Base-by-base conservation (phyloP, 176 grass and related monocot genomes). In the Phragmites australis region DNA sequence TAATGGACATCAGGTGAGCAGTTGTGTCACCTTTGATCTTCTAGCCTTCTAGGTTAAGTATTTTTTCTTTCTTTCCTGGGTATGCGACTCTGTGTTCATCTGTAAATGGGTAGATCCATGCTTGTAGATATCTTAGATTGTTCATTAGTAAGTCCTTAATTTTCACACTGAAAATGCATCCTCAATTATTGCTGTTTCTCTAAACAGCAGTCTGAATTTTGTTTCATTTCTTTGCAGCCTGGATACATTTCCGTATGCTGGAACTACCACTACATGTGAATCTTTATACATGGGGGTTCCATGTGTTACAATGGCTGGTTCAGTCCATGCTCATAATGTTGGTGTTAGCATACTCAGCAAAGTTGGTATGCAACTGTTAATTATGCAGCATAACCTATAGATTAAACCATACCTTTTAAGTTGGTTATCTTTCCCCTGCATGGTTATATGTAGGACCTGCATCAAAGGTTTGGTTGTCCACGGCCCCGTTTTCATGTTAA, bases 271-370 rank as follows among this genome's bases (percentile, higher is more conserved):
- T 6, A 99, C 96, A 48, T 99, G 93, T 15, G 96, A 99, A 81
- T 99, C 96, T 48, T 86, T 99, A 49, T 99, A 82, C 82, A 99
- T 99, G 96, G 96, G 96, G 14, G 96, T 99, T 87, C 96, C 96
- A 74, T 99, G 93, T 91, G 88, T 99, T 78, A 91, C 96, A 74
- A 99, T 99, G 96, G 96, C 90, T 61, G 96, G 96, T 80, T 83
- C 96, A 76, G 90, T 99, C 39, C 96, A 99, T 86, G 96, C 93
- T 82, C 96, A 99, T 86, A 99, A 99, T 83, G 96, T 99, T 77
- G 96, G 96, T 76, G 96, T 99, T 46, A 98, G 96, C 72, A 75
- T 98, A 68, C 92, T 98, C 60, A 91, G 88, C 70, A 93, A 93
- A 88, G 84, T 99, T 79, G 96, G 96, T 99, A 91, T 48, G 85